phyloP scores from a whole-genome alignment of 441 rosid species.

The Brassica hybrid region DNA sequence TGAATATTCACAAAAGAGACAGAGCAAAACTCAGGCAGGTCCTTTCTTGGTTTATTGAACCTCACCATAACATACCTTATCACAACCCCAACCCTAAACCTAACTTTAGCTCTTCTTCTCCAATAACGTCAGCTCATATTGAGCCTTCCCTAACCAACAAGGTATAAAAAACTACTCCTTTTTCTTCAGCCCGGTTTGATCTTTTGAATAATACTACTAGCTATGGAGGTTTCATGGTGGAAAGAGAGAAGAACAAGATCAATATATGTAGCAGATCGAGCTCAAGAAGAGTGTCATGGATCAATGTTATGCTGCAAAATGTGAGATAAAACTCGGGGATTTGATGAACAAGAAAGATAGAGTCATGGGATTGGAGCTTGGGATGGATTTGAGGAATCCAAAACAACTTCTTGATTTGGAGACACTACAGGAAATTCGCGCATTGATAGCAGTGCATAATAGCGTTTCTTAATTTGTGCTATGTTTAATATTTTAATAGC shows the following conservation, averaged over 20 bases:
- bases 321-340: conserved; percentile 28
- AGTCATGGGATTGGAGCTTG: conserved; percentile 36
- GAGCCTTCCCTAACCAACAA: conserved; percentile 28
- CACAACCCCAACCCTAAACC: conserved; percentile 37
- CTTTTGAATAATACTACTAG: conserved; percentile 14
- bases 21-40: conserved; percentile 72
- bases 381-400: conserved; percentile 29
- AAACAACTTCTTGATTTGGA: conserved; percentile 52
- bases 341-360: conserved; percentile 36
- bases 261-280: conserved; percentile 31
- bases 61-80: conserved; percentile 18
- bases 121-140: conserved; percentile 21
- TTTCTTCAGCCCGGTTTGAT: conserved; percentile 19
- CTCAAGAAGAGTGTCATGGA: conserved; percentile 29
- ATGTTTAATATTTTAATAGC: too few species aligned
- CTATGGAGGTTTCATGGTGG: conserved; percentile 31
- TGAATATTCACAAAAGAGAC: conserved; percentile 85
- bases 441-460: too few species aligned
- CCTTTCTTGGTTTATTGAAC: conserved; percentile 59
- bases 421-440: too few species aligned
- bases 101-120: conserved; percentile 28
- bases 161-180: conserved; percentile 10
- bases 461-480: too few species aligned
- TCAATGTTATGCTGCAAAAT: conserved; percentile 21
- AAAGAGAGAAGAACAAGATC: conserved; percentile 24